Conservation (phyloP, 768 basidiomycete genomes). For the Termitomyces sp. region DNA sequence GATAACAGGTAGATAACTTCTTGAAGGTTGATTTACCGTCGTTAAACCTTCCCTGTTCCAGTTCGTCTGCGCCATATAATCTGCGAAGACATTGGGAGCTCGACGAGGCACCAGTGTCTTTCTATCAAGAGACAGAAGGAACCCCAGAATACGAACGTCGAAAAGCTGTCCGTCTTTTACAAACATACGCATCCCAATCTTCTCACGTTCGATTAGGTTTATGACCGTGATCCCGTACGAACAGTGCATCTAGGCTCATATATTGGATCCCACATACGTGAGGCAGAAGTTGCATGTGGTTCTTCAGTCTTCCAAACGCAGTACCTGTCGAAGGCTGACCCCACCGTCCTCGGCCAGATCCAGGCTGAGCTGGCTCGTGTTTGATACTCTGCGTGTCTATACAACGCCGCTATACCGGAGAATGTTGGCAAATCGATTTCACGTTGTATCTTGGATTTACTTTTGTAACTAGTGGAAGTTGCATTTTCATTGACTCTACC, state of each 20-base stretch:
- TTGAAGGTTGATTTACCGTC: background rate
- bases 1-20: constrained; percentile 26
- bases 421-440: background rate
- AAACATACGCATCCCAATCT: constrained; percentile 1
- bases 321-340: constrained; percentile 66
- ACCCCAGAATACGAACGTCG: constrained; percentile 77
- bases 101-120: constrained; percentile 49
- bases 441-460: background rate
- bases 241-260: constrained; percentile 57
- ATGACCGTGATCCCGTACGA: constrained; percentile 69
- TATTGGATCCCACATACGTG: constrained; percentile 52
- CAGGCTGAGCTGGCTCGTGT: constrained; percentile 40
- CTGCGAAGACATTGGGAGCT: constrained; percentile 70
- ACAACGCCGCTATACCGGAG: background rate
- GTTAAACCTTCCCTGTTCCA: constrained; percentile 9
- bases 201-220: constrained; percentile 41
- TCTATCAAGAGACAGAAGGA: constrained; percentile 59
- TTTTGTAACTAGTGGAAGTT: background rate
- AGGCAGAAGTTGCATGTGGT: constrained; percentile 60
- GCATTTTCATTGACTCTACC: background rate
- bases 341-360: constrained; percentile 69
- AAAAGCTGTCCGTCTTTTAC: constrained; percentile 46
- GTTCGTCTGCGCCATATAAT: constrained; percentile 26
- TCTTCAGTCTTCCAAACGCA: constrained; percentile 49
- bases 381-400: constrained; percentile 5